Evolutionary conservation across 1,284 basidiomycete genomes (phyloP), one percentile per base, ranked within the genome.

Genomic region (Xanthoconium separans): DNA sequence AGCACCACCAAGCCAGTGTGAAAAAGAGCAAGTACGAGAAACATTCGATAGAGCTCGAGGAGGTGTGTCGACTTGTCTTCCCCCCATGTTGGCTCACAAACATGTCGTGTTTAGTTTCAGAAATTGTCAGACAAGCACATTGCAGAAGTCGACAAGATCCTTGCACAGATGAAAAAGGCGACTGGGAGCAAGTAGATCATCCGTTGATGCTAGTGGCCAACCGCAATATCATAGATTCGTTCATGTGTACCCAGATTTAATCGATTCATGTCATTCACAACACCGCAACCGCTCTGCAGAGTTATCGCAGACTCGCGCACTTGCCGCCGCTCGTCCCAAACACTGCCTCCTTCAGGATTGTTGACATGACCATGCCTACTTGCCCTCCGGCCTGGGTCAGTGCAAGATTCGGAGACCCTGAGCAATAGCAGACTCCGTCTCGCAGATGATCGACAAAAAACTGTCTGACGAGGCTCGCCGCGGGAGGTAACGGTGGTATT

Each of bases 1-100:
- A 84, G 57, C 77, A 80, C 22, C 84, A 86, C 54, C 78, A 84
- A 53, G 69, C 78, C 1, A 82, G 83, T 61, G 56, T 88, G 41
- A 91, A 89, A 66, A 83, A 81, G 53, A 84, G 85, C 40, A 83
- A 82, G 61, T 86, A 80, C 59, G 77, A 74, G 53, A 90, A 89
- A 61, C 83, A 79, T 58, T 84, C 85, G 0, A 63, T 83, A 8
- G 86, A 87, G 57, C 51, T 82, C 15, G 81, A 87, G 42, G 83
- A 87, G 75, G 88, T 85, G 50, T 27, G 74, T 54, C 22, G 3
- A 20, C 4, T 2, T 13, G 15, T 44, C 22, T 15, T 33, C 44
- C 18, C 24, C 16, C 16, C 7, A 27, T 37, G 36, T 37, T 27
- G 36, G 13, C 18, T 37, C 13, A 34, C 16, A 10, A 18, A 37